These are phyloP conservation scores for Verbascum thapsus DNA, from an alignment of 257 asterid genomes.

Conservation along the genomic window DNA sequence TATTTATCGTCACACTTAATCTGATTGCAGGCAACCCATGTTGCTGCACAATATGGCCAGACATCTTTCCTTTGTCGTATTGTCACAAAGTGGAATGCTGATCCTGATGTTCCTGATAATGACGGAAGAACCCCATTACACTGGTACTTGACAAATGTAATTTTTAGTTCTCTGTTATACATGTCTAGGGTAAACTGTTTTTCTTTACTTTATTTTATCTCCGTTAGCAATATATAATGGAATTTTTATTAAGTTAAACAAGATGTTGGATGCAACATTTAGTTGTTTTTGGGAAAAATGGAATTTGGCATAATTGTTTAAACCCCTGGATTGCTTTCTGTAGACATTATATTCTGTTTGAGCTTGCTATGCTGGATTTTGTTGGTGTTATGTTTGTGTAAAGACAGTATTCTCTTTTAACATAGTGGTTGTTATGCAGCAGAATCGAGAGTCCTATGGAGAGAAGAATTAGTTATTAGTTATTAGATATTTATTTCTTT, in stretches of 20 bases:
- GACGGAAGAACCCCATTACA: conserved; percentile 99
- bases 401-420: not conserved
- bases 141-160: conserved; percentile 80
- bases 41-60: conserved; percentile 99
- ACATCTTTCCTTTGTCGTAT: conserved; percentile 82
- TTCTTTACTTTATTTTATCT: conserved; percentile 3
- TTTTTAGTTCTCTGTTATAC: conserved; percentile 32
- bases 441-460: no score
- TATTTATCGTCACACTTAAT: conserved; percentile 29
- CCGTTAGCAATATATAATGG: not conserved
- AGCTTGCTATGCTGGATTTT: conserved; percentile 19
- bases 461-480: no score
- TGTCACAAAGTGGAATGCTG: conserved; percentile 96
- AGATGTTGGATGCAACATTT: conserved; percentile 16
- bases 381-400: conserved; percentile 5
- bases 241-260: conserved; percentile 5
- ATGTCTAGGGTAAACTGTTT: not conserved
- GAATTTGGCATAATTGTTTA: conserved; percentile 10
- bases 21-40: conserved; percentile 79
- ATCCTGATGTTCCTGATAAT: conserved; percentile 94
- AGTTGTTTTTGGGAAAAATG: not conserved
- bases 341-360: conserved; percentile 14
- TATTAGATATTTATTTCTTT: no score
- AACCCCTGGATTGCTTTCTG: conserved; percentile 17
- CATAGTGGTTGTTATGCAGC: no score